Base-by-base conservation (phyloP, 306 rosid genomes). In the Glycine tomentella region DNA sequence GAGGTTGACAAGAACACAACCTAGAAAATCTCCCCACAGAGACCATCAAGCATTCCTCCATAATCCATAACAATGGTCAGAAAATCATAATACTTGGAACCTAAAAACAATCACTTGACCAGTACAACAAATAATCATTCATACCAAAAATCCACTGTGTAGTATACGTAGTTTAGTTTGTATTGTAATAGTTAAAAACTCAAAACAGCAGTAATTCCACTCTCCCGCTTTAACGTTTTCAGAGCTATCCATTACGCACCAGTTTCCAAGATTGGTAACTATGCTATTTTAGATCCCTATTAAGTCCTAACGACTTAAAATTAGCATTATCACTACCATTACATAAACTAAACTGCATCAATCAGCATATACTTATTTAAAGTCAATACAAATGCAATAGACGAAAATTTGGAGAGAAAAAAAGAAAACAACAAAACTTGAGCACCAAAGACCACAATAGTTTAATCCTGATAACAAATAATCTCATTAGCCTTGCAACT, bases 41-140 rank as follows among this genome's bases (percentile, higher is more conserved):
- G 42, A 56, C 20, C 13, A 31, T 17, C 20, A 74, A 74, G 40
- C 68, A 40, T 56, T 57, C 11, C 20, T 74, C 40, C 78, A 57
- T 16, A 74, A 8, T 9, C 42, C 66, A 10, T 25, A 20, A 66
- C 67, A 16, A 10, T 25, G 40, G 15, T 59, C 15, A 38, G 17
- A 55, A 73, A 34, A 63, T 2, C 40, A 38, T 3, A 55, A 33
- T 55, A 9, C 66, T 8, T 15, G 53, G 6, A 38, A 9, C 52
- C 53, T 7, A 38, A 56, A 13, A 56, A 40, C 42, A 74, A 17
- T 56, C 20, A 42, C 44, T 15, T 16, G 14, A 56, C 64, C 11
- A 73, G 61, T 38, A 56, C 13, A 57, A 34, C 13, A 74, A 6
- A 74, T 40, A 11, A 73, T 33, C 16, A 8, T 4, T 11, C 44